A percentile compares a stretch with the other conserved stretches of the same genome.
phyloP scores from a whole-genome alignment of 164 flowering plant species.

The Tetrastigma voinierianum region DNA sequence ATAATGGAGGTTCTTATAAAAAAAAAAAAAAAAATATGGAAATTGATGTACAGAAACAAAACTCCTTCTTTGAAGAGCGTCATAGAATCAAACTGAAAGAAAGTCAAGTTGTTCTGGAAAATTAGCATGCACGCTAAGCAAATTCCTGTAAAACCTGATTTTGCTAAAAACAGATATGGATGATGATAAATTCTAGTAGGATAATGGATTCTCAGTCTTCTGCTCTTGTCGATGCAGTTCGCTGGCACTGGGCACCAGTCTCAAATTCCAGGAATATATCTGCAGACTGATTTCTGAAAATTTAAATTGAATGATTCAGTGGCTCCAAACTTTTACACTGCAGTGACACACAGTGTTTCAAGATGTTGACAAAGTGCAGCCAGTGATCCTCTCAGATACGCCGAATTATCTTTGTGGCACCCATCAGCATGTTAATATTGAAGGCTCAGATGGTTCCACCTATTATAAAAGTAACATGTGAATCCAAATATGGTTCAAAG shows the following conservation, averaged over 20 bases:
- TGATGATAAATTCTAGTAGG: slow-evolving; percentile 19
- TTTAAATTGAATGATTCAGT: slow-evolving; percentile 20
- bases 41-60: slow-evolving; percentile 18
- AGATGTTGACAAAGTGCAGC: slow-evolving; percentile 24
- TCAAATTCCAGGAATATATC: slow-evolving; percentile 18
- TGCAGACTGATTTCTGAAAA: slow-evolving; percentile 23
- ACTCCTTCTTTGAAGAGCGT: slow-evolving; percentile 22
- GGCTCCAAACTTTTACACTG: slow-evolving; percentile 15
- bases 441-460: slow-evolving; percentile 27
- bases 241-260: slow-evolving; percentile 12
- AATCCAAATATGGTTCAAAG: slow-evolving; percentile 31
- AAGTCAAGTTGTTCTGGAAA: slow-evolving; percentile 23
- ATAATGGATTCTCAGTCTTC: slow-evolving; percentile 18
- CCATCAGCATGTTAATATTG: slow-evolving; percentile 18
- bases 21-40: no score
- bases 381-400: slow-evolving; percentile 16
- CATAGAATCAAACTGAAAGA: slow-evolving; percentile 26
- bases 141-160: slow-evolving; percentile 22
- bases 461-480: slow-evolving; percentile 28
- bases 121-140: slow-evolving; percentile 12
- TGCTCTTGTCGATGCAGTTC: slow-evolving; percentile 28
- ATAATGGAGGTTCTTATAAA: slow-evolving; percentile 24
- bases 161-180: slow-evolving; percentile 31
- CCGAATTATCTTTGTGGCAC: slow-evolving; percentile 21
- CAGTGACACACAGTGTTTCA: slow-evolving; percentile 28